A percentile compares a stretch with the other conserved stretches of the same genome.
These are phyloP conservation scores for Leccinum uliginosum DNA, from an alignment of 768 basidiomycete genomes.

Conservation along the genomic window DNA sequence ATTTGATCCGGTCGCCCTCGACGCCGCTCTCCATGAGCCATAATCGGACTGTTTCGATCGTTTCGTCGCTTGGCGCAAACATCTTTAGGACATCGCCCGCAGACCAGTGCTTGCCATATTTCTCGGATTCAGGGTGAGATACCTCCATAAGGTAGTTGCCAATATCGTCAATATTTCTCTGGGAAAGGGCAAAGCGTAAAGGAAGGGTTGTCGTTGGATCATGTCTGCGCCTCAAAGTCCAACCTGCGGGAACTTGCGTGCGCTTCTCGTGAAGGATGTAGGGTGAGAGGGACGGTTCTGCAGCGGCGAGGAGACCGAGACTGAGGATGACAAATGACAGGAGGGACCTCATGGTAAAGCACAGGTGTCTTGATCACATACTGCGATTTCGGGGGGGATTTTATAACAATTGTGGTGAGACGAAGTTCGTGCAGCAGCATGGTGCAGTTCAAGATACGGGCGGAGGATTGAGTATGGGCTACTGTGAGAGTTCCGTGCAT, in stretches of 20 bases:
- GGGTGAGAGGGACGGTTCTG: slow-evolving; percentile 14
- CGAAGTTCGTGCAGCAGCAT: slow-evolving; percentile 5
- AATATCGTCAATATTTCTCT: slow-evolving; percentile 28
- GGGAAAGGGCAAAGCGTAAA: slow-evolving; percentile 30
- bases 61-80: slow-evolving; percentile 28
- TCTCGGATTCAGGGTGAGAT: slow-evolving; percentile 30
- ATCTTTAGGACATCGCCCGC: slow-evolving; percentile 20
- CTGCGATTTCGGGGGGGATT: not conserved
- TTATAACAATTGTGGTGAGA: slow-evolving; percentile 15
- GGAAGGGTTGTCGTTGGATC: slow-evolving; percentile 27
- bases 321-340: slow-evolving; percentile 12
- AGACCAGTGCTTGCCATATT: slow-evolving; percentile 33
- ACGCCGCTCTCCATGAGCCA: slow-evolving; percentile 31
- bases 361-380: not conserved
- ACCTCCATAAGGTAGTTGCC: slow-evolving; percentile 30
- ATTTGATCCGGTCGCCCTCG: slow-evolving; percentile 15
- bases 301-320: slow-evolving; percentile 18
- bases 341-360: slow-evolving; percentile 14
- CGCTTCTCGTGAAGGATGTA: slow-evolving; percentile 39
- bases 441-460: slow-evolving; percentile 2
- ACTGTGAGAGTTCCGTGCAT: slow-evolving; percentile 1
- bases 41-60: slow-evolving; percentile 21
- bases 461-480: not conserved
- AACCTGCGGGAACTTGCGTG: slow-evolving; percentile 30
- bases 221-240: slow-evolving; percentile 37